Evolutionary conservation across 257 asterid genomes (phyloP).

Genomic region (Nicotiana sylvestris): DNA sequence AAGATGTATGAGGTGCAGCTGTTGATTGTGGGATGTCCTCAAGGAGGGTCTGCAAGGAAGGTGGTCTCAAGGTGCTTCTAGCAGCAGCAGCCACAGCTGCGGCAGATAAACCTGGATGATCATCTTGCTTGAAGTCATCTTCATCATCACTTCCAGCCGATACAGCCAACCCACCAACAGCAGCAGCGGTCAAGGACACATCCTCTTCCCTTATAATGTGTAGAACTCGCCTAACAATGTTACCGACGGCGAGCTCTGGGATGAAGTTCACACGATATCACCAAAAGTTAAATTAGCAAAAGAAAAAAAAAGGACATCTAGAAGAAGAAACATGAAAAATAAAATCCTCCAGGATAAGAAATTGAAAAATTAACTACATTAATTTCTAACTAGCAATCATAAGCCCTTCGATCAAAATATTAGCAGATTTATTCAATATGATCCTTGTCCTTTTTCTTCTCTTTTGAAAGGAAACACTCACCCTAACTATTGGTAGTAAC

Average conservation of each 20-base stretch:
- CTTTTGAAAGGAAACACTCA: not conserved
- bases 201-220: constrained; percentile 98
- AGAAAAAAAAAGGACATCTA: constrained; percentile 1
- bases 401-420: constrained; percentile 1
- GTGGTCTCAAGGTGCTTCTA: constrained; percentile 88
- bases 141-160: constrained; percentile 86
- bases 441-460: not conserved
- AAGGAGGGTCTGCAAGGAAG: constrained; percentile 94
- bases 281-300: constrained; percentile 24
- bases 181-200: constrained; percentile 74
- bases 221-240: constrained; percentile 87
- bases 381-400: not conserved
- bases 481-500: not conserved
- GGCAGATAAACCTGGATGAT: constrained; percentile 79
- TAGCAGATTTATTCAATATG: not conserved
- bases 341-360: not conserved
- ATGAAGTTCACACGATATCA: constrained; percentile 23
- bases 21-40: constrained; percentile 84
- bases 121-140: constrained; percentile 47
- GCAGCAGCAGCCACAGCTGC: constrained; percentile 92
- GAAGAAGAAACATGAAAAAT: constrained; percentile 1
- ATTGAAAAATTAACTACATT: not conserved
- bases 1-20: constrained; percentile 56
- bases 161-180: constrained; percentile 73
- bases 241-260: constrained; percentile 97